Percentiles rank a stretch among this genome's conserved stretches.
Evolutionary conservation across 768 basidiomycete genomes (phyloP).

Genomic region (Suillus brevipes): DNA sequence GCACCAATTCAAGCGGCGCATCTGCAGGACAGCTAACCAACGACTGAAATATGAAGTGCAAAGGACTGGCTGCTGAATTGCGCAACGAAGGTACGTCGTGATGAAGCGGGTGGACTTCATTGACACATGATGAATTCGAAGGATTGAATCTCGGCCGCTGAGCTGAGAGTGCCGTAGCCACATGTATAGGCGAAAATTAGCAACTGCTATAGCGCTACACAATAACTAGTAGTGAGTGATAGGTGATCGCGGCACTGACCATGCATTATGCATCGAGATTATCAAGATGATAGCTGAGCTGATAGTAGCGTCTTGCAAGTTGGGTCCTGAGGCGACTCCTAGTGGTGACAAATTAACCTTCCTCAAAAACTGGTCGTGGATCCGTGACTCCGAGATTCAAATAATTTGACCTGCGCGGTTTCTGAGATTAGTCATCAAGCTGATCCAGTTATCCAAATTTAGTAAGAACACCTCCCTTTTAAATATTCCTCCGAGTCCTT

Average conservation of each 20-base stretch:
- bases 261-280: neutral
- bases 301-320: neutral
- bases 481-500: too few relatives aligned
- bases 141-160: slow-evolving; percentile 28
- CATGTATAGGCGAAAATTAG: slow-evolving; percentile 28
- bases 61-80: neutral
- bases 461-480: too few relatives aligned
- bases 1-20: slow-evolving; percentile 46
- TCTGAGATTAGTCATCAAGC: too few relatives aligned
- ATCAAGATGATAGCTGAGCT: neutral
- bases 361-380: neutral
- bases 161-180: slow-evolving; percentile 4
- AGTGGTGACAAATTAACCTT: neutral
- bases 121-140: neutral
- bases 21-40: slow-evolving; percentile 42
- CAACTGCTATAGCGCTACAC: neutral
- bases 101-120: neutral
- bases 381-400: neutral
- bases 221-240: neutral
- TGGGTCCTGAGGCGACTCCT: neutral
- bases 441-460: too few relatives aligned
- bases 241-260: neutral
- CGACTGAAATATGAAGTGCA: slow-evolving; percentile 19
- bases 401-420: too few relatives aligned
- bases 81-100: neutral